Percentiles rank a stretch among this genome's conserved stretches.
These are phyloP conservation scores for Entonaema liquescens DNA, from an alignment of 495 filamentous ascomycete species.

Conservation along the genomic window DNA sequence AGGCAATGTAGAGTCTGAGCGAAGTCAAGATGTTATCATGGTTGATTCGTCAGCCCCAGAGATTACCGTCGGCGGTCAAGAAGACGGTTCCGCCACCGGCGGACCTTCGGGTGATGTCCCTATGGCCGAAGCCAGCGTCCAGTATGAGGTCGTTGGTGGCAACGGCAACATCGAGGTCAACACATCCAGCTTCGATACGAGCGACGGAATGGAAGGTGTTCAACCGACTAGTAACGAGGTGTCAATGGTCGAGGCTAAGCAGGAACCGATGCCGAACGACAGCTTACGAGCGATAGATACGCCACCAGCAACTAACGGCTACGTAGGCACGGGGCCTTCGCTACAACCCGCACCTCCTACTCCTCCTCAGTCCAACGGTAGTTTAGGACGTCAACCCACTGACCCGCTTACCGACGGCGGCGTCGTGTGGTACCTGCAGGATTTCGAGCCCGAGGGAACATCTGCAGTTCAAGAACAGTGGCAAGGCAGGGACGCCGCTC, in stretches of 20 bases:
- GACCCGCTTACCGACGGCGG: constrained; percentile 74
- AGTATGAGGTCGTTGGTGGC: constrained; percentile 29
- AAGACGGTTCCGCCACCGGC: constrained; percentile 37
- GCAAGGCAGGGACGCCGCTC: constrained; percentile 76
- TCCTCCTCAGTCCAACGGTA: constrained; percentile 60
- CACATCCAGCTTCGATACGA: constrained; percentile 45
- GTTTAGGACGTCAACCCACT: constrained; percentile 51
- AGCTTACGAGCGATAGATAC: constrained; percentile 50
- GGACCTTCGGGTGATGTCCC: constrained; percentile 33
- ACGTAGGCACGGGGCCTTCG: constrained; percentile 45
- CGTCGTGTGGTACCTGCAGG: constrained; percentile 86
- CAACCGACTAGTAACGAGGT: constrained; percentile 37
- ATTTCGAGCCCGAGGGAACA: constrained; percentile 81
- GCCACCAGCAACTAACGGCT: constrained; percentile 49
- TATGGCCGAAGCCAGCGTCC: constrained; percentile 41
- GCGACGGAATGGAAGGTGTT: constrained; percentile 47
- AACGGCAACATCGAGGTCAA: constrained; percentile 55
- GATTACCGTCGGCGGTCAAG: constrained; percentile 52
- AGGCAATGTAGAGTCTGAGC: constrained; percentile 42
- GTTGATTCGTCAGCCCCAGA: constrained; percentile 55
- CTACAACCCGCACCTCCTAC: constrained; percentile 52
- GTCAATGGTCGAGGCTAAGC: constrained; percentile 24
- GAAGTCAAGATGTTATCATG: constrained; percentile 56
- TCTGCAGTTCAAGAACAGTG: constrained; percentile 74
- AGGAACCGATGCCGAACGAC: constrained; percentile 37